These are phyloP conservation scores for Ceratocystis destructans DNA, from an alignment of 2,329 filamentous ascomycete genomes.

Conservation along the genomic window DNA sequence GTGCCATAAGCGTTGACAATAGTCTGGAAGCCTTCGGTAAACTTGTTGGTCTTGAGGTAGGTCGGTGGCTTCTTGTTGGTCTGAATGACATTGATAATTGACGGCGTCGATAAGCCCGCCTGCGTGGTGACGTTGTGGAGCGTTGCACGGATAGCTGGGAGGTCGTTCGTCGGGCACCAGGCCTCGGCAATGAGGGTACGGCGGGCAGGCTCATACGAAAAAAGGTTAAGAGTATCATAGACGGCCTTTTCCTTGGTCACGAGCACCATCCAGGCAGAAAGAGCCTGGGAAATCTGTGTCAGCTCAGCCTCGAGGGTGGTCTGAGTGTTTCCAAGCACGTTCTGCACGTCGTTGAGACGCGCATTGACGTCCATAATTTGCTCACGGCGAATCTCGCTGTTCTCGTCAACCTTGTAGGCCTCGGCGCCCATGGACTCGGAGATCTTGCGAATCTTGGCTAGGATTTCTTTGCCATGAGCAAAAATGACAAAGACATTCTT, in stretches of 20 bases:
- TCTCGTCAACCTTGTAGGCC: constrained; percentile 94
- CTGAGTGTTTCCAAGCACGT: constrained; percentile 89
- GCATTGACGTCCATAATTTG: constrained; percentile 97
- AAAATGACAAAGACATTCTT: constrained; percentile 99
- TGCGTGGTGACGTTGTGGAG: constrained; percentile 94
- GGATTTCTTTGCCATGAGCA: constrained; percentile 93
- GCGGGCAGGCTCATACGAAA: constrained; percentile 89
- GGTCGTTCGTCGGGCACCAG: constrained; percentile 87
- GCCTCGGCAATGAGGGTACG: constrained; percentile 96
- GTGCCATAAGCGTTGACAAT: constrained; percentile 98
- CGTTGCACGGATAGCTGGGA: constrained; percentile 79
- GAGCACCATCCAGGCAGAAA: constrained; percentile 95
- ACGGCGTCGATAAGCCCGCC: constrained; percentile 90
- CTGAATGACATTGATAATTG: constrained; percentile 93
- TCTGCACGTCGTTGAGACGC: constrained; percentile 77
- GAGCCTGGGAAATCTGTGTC: constrained; percentile 78
- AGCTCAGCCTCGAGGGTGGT: constrained; percentile 85
- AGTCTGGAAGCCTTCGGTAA: constrained; percentile 94
- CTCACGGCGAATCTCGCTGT: constrained; percentile 84
- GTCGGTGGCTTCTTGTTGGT: constrained; percentile 97
- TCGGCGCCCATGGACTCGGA: constrained; percentile 94
- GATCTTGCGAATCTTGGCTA: constrained; percentile 97
- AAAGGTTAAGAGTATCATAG: constrained; percentile 87
- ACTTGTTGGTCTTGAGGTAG: constrained; percentile 96
- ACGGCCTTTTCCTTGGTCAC: constrained; percentile 98